phyloP scores from a whole-genome alignment of 306 rosid genomes.

The Rubus idaeus region DNA sequence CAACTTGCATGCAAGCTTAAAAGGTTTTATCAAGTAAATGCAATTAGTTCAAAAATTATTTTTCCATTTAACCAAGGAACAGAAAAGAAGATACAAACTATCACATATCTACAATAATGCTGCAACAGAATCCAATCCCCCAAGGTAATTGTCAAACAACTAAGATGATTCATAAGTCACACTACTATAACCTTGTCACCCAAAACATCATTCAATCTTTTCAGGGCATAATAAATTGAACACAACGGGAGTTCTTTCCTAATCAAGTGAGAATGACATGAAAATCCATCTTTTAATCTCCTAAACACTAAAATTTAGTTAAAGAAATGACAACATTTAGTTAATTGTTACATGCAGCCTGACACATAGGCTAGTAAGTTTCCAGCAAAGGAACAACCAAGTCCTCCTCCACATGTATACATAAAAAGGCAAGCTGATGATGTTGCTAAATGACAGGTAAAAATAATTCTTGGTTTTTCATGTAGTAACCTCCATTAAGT shows the following conservation, averaged over 20 bases:
- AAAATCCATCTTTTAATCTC: background rate
- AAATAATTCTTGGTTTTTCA: background rate
- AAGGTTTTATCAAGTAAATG: constrained; percentile 3
- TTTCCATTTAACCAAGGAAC: background rate
- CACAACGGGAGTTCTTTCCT: background rate
- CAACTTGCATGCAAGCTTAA: constrained; percentile 23
- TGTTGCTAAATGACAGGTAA: background rate
- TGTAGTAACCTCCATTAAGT: background rate
- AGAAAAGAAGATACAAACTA: background rate
- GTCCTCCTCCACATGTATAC: background rate
- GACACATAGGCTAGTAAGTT: background rate
- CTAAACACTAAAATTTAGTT: background rate
- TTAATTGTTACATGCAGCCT: background rate
- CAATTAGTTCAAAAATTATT: background rate
- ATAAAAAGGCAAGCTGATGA: constrained; percentile 1
- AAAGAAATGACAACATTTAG: background rate
- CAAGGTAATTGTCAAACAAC: background rate
- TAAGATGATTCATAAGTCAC: background rate
- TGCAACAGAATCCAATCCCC: background rate
- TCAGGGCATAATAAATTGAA: background rate
- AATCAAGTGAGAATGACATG: background rate
- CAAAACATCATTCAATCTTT: background rate
- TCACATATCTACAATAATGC: background rate
- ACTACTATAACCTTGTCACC: background rate
- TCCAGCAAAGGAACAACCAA: constrained; percentile 1